Evolutionary conservation across 768 basidiomycete species (phyloP), one percentile per base, ranked within the genome.

Genomic region (Terana coerulea): DNA sequence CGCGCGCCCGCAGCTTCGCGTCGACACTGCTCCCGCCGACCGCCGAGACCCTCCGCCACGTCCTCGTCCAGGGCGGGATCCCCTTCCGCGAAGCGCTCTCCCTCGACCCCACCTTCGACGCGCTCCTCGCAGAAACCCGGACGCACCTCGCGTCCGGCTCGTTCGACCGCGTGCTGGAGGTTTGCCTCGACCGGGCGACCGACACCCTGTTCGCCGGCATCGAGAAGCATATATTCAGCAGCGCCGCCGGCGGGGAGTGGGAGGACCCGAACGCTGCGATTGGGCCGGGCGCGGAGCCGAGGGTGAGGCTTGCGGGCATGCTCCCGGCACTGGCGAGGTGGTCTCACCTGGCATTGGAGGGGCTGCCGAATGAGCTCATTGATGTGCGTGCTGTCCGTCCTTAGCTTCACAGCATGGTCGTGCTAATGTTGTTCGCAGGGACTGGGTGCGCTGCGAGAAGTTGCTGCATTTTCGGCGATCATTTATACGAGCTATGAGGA

Each of bases 301-400:
- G 78, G 58, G 78, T 90, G 44, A 72, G 88, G 40, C 67, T 97
- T 12, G 95, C 91, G 12, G 83, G 84, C 5, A 69, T 95, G 58
- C 69, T 98, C 25, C 94, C 93, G 3, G 86, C 81, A 1, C 69
- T 97, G 35, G 83, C 87, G 49, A 72, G 81, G 51, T 93, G 92
- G 91, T 85, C 84, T 60, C 79, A 79, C 56, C 52, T 81, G 52
- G 83, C 84, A 33, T 64, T 92, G 58, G 76, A 81, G 55, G 79
- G 78, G 15, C 64, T 85, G 49, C 90, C 88, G 30, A 91, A 90
- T 64, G 89, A 88, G 64, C 70, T 92, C 57, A 78, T 91, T 24
- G 91, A 94, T 71, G 92, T 91, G 63, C 67, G 88, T 78, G 6
- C 17, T 35, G 34, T n/a, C n/a, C n/a, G n/a, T n/a, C 17, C 36